Base-by-base conservation (phyloP, 2,329 filamentous ascomycete genomes). In the Colletotrichum sublineola region DNA sequence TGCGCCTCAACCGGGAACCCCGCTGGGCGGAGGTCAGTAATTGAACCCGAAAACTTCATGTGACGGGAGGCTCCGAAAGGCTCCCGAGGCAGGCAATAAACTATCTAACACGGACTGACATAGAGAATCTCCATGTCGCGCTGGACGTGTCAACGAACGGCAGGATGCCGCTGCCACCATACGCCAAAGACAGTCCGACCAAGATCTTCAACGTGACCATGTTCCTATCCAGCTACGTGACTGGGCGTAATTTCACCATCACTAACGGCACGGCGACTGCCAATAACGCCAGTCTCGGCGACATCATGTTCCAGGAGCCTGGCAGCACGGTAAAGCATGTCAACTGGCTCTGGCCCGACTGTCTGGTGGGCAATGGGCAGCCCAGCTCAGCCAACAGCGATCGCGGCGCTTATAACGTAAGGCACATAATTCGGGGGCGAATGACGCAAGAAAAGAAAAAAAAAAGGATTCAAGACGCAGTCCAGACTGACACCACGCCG, bases 271-370 rank as follows among this genome's bases (percentile, higher is more conserved):
- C 89, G 2, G 85, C 84, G 6, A 82, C 84, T 4, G 79, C 80
- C 9, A 83, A 84, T 67, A 85, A 86, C 64, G 87, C 86, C 9
- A 91, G 87, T 55, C 80, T 91, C 8, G 88, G 89, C 1, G 84
- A 91, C 62, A 90, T 94, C 67, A 87, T 94, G 83, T 79, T 81
- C 38, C 88, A 91, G 74, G 91, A 94, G 77, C 81, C 86, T 0
- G 87, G 88, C 4, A 92, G 90, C 77, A 93, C 92, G 0, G 92
- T 94, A 55, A 94, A 94, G 78, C 91, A 94, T 78, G 86, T 93
- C 73, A 91, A 91, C 77, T 94, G 92, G 90, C 83, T 88, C 29
- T 94, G 91, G 91, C 92, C 92, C 0, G 86, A 88, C 70, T 94
- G 92, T 76, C 83, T 94, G 0, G 88, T 90, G 3, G 91, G 91